Evolutionary conservation across 176 grass and related monocot genomes (phyloP), one percentile per base, ranked within the genome.

Genomic region (Alopecurus myosuroides): DNA sequence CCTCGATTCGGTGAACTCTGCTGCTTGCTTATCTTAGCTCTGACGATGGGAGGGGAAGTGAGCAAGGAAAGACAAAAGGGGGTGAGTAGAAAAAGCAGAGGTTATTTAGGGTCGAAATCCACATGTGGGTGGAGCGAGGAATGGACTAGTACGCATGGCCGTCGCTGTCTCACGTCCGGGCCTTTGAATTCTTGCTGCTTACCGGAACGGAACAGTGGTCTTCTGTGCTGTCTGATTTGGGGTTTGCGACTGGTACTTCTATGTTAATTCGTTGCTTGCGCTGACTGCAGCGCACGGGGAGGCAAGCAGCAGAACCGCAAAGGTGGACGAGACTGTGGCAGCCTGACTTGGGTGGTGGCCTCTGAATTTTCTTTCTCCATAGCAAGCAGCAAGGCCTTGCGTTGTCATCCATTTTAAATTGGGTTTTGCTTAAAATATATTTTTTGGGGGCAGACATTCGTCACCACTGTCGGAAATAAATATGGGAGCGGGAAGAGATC

Each of bases 151-250:
- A 74, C 3, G 42, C 42, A 9, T 64, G 53, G 44, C 42, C 57
- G 51, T 89, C 88, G 61, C 46, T 88, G 81, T 76, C 35, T 20
- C 22, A 18, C 82, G 60, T 29, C 58, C 17, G 12, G 13, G 0
- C 56, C 56, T 85, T 85, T 74, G 87, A 84, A 88, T 66, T 57
- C 65, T 45, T 5, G 74, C 42, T 73, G 74, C 74, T 76, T 75
- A 74, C 69, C 3, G 29, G 62, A 35, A 66, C 3, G 29, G 62
- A 35, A 66, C 29, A 37, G 25, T n/a, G 17, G 17, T 58, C 58
- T 29, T 18, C 1, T 1, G 19, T 35, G 58, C 14, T 29, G 6
- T 64, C 10, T 58, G 19, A 14, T 6, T 33, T 55, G 40, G 31
- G 9, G 33, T 23, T 80, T 78, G n/a, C 76, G 51, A 73, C 75